A percentile compares a stretch with the other conserved stretches of the same genome.
These are phyloP conservation scores for Penicillium atrosanguineum DNA, from an alignment of 495 filamentous ascomycete species.

Conservation along the genomic window DNA sequence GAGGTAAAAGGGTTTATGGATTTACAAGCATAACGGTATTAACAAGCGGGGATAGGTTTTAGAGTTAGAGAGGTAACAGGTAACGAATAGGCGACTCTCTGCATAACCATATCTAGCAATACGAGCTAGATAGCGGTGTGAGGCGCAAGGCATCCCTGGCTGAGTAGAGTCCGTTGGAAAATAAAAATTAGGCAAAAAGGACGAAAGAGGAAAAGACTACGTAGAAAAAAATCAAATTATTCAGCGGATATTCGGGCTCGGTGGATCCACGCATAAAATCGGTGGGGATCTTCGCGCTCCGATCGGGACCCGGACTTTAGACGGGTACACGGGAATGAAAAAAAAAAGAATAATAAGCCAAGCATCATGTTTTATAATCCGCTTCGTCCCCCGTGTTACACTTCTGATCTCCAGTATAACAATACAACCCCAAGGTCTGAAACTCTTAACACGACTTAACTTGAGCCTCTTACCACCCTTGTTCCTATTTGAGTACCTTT, in stretches of 20 bases:
- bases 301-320: slow-evolving; percentile 10
- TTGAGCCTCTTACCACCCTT: background rate
- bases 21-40: background rate
- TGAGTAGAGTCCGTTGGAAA: background rate
- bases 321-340: slow-evolving; percentile 5
- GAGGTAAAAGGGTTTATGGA: background rate
- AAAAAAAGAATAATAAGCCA: slow-evolving; percentile 1
- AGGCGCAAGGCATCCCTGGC: background rate
- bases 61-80: background rate
- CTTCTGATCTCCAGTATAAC: background rate
- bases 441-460: background rate
- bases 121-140: background rate
- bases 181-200: background rate
- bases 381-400: background rate
- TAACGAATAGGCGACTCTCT: background rate
- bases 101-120: background rate
- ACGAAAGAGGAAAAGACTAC: background rate
- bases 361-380: slow-evolving; percentile 5
- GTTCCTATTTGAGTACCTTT: background rate
- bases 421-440: background rate
- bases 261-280: slow-evolving; percentile 5
- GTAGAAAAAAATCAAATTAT: background rate
- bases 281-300: slow-evolving; percentile 10
- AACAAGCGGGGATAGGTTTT: background rate
- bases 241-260: slow-evolving; percentile 7